These are phyloP conservation scores for Pelargonium australe DNA, from an alignment of 441 rosid genomes.

Conservation along the genomic window DNA sequence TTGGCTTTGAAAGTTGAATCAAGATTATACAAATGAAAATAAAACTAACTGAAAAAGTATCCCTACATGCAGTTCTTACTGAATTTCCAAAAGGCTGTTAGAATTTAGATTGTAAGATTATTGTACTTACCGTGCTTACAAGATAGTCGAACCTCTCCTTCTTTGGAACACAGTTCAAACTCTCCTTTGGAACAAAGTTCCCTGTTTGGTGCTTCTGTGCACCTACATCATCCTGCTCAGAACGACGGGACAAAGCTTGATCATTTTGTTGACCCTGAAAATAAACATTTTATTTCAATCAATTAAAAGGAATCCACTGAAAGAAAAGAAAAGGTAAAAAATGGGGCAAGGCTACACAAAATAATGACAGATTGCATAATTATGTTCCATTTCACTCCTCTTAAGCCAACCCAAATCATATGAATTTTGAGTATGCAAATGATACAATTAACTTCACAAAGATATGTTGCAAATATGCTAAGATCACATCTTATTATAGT, in stretches of 20 bases:
- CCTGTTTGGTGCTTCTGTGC: slow-evolving; percentile 43
- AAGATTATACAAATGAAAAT: neutral
- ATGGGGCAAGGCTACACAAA: neutral
- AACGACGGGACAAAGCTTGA: slow-evolving; percentile 20
- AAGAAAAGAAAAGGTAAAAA: neutral
- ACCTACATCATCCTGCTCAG: slow-evolving; percentile 27
- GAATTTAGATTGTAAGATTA: neutral
- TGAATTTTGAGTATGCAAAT: neutral
- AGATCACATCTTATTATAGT: neutral
- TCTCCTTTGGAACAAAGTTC: slow-evolving; percentile 68
- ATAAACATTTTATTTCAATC: neutral
- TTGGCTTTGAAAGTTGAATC: slow-evolving; percentile 5
- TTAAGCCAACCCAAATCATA: neutral
- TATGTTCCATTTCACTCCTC: neutral
- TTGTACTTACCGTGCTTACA: slow-evolving; percentile 51
- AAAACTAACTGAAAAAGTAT: slow-evolving; percentile 10
- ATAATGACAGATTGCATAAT: neutral
- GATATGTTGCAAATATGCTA: neutral
- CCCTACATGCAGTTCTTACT: slow-evolving; percentile 6
- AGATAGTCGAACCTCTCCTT: slow-evolving; percentile 59
- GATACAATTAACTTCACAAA: neutral
- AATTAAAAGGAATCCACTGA: neutral
- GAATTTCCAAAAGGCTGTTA: neutral
- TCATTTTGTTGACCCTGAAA: slow-evolving; percentile 28
- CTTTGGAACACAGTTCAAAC: slow-evolving; percentile 51